Evolutionary conservation across 2,329 filamentous ascomycete genomes (phyloP).

Genomic region (Colletotrichum sp.): DNA sequence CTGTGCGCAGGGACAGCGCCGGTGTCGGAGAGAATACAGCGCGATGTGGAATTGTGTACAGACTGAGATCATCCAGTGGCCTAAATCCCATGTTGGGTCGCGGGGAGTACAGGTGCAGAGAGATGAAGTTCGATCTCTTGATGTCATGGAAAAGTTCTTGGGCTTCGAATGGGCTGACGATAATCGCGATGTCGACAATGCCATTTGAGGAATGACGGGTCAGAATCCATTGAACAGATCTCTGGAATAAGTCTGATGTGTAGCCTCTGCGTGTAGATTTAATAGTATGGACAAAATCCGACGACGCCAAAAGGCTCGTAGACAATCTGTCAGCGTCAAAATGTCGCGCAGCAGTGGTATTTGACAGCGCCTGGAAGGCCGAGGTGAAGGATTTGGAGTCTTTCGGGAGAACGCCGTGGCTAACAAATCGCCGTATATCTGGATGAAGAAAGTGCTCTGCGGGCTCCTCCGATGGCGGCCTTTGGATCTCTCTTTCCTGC

Average conservation of each 20-base stretch:
- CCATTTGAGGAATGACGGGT: slow-evolving; percentile 24
- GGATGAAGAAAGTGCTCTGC: too few species aligned
- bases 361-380: slow-evolving; percentile 47
- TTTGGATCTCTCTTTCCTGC: too few species aligned
- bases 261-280: not conserved
- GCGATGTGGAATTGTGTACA: slow-evolving; percentile 41
- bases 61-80: slow-evolving; percentile 48
- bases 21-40: not conserved
- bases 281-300: slow-evolving; percentile 52
- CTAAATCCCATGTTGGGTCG: slow-evolving; percentile 39
- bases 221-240: slow-evolving; percentile 60
- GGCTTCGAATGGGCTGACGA: slow-evolving; percentile 67
- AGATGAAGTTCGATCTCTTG: slow-evolving; percentile 30
- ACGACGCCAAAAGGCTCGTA: slow-evolving; percentile 46
- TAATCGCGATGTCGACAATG: slow-evolving; percentile 30
- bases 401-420: too few species aligned
- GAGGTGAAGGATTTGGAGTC: slow-evolving; percentile 31
- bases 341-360: slow-evolving; percentile 37
- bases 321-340: slow-evolving; percentile 41
- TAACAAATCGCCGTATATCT: too few species aligned
- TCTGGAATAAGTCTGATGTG: slow-evolving; percentile 49
- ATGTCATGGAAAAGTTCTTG: slow-evolving; percentile 51
- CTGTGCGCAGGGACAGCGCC: slow-evolving; percentile 22
- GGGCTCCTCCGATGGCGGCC: too few species aligned
- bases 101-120: slow-evolving; percentile 57